Evolutionary conservation across 768 basidiomycete species (phyloP), one percentile per base, ranked within the genome.

Genomic region (Amanita phalloides): DNA sequence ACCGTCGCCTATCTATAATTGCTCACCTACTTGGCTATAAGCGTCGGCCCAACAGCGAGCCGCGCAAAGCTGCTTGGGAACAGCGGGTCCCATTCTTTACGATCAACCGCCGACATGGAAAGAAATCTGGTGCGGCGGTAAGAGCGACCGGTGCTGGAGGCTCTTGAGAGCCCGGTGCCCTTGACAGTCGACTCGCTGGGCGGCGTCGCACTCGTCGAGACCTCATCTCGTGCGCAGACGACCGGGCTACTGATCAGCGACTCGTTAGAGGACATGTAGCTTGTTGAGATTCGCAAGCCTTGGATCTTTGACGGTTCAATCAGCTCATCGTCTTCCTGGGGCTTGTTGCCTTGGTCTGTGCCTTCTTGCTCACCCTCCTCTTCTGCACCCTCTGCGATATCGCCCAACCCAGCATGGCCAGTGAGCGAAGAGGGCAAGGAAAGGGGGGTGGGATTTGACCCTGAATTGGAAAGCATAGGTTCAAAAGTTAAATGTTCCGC

Each of bases 31-130:
- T 67, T 79, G 14, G 76, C 77, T 11, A 67, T 64, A 58, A 90
- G 66, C 21, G 84, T 89, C 20, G 88, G 87, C 32, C 77, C 78
- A 33, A 75, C 57, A 23, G 78, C 76, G 55, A 91, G 64, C 50
- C 76, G 75, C 30, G 86, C 78, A 65, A 91, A 94, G 61, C 78
- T 87, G 57, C 79, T 84, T 3, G 87, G 86, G 69, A 94, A 94
- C 6, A 91, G 67, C 11, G 89, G 90, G 56, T 62, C 58, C 51
- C 42, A 52, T 23, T 52, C 51, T 36, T 42, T 35, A 7, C 36
- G 2, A 6, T 52, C 51, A 45, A 32, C 38, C 13, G 14, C 42
- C 35, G 51, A 38, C 51, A 52, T 45, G 8, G 51, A 52, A 30
- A 26, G 23, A 9, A 44, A 44, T 10, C 51, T 35, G 11, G 23